Evolutionary conservation across 495 filamentous ascomycete species (phyloP), one percentile per base, ranked within the genome.

Genomic region (Penicillium longicatenatum): DNA sequence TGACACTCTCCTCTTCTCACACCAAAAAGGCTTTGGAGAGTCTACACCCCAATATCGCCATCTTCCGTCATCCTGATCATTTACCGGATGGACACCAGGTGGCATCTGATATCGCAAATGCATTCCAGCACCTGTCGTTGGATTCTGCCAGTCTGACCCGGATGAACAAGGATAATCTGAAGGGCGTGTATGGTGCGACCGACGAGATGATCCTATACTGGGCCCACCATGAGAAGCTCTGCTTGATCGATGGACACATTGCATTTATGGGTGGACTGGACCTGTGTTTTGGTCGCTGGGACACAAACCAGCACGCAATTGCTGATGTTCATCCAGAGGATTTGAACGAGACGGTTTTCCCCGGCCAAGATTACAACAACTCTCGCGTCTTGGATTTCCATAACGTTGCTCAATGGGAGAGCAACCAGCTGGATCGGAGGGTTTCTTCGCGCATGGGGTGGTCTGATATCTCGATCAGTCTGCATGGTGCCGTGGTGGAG

Each of bases 191-290:
- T 64, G 93, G 93, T 45, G 82, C 84, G 52, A 82, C 85, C 47
- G 90, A 92, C 29, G 92, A 89, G 53, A 83, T 89, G 6, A 88
- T 96, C 19, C 72, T 98, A 5, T 98, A 91, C 71, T 98, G 92
- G 92, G 92, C 93, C 1, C 93, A 98, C 61, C 93, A 97, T 58
- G 93, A 98, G 71, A 98, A 98, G 74, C 79, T 98, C 7, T 93
- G 89, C 60, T 62, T 97, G 10, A 74, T 98, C 33, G 93, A 98
- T 69, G 85, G 88, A 1, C 75, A 78, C 10, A 82, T 86, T 60
- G 93, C 89, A 19, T 98, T 98, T 68, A 98, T 97, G 93, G 93
- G 93, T 46, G 80, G 80, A 2, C 67, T 83, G 8, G 80, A 83
- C 58, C 69, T 87, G 47, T 88, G 85, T 63, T 88, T 81, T 58